These are phyloP conservation scores for Vaccinium macrocarpon DNA, from an alignment of 148 eudicot genomes.

Conservation along the genomic window DNA sequence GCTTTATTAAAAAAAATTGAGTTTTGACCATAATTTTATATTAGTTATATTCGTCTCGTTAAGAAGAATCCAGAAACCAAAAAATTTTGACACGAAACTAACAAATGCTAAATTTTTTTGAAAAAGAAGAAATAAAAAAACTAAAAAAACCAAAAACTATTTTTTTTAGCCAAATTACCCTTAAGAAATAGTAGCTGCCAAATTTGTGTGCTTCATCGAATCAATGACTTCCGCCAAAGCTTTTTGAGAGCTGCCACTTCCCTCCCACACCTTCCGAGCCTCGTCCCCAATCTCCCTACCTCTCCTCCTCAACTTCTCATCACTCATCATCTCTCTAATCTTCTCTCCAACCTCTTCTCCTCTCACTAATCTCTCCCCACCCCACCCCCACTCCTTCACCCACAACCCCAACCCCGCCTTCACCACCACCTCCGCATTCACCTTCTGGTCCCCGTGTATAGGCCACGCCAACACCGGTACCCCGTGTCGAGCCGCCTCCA, in stretches of 20 bases:
- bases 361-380: constrained; percentile 29
- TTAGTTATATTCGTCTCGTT: too few relatives aligned
- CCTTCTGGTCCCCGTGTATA: constrained; percentile 49
- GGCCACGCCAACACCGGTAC: constrained; percentile 57
- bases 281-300: constrained; percentile 36
- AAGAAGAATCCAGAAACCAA: too few relatives aligned
- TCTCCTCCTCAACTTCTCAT: constrained; percentile 27
- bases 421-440: constrained; percentile 53
- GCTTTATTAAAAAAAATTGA: too few relatives aligned
- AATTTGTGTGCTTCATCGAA: background rate
- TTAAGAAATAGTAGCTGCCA: background rate
- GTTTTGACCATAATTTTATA: too few relatives aligned
- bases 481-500: constrained; percentile 38
- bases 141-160: too few relatives aligned
- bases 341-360: constrained; percentile 41
- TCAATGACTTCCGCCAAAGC: constrained; percentile 21
- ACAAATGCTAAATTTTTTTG: too few relatives aligned
- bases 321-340: constrained; percentile 39
- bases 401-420: constrained; percentile 48
- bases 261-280: constrained; percentile 31
- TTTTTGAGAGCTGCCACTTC: constrained; percentile 32
- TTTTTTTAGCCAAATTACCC: too few relatives aligned
- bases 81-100: too few relatives aligned
- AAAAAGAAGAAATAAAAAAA: too few relatives aligned
- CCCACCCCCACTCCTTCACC: constrained; percentile 48